phyloP scores from a whole-genome alignment of 2,329 filamentous ascomycete species.

The Peltaster fructicola region DNA sequence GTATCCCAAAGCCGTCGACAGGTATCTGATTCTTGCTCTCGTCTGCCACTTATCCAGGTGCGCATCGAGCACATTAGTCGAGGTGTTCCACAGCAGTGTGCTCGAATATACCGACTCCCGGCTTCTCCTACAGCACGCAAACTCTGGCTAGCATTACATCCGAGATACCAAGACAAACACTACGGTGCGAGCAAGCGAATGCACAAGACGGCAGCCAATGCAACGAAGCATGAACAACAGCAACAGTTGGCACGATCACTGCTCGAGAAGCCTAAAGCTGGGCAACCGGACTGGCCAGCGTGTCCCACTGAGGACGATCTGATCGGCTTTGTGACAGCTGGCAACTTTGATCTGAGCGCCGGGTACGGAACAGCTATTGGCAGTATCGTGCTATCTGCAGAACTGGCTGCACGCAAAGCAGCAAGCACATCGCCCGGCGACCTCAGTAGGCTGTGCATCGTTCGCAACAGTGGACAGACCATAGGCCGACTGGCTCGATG shows the following conservation, averaged over 20 bases:
- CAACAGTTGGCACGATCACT: slow-evolving; percentile 24
- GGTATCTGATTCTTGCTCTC: slow-evolving; percentile 2
- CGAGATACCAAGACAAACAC: slow-evolving; percentile 10
- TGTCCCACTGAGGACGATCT: slow-evolving; percentile 62
- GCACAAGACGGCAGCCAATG: slow-evolving; percentile 8
- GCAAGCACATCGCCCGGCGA: slow-evolving; percentile 15
- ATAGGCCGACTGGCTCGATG: slow-evolving; percentile 65
- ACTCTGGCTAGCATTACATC: slow-evolving; percentile 52
- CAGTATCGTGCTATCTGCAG: slow-evolving; percentile 43
- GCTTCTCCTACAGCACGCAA: slow-evolving; percentile 35
- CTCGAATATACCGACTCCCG: slow-evolving; percentile 79
- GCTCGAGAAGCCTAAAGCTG: slow-evolving; percentile 24
- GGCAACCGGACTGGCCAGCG: slow-evolving; percentile 34
- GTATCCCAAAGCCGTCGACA: background rate
- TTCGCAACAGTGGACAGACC: slow-evolving; percentile 62
- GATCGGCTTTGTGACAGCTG: slow-evolving; percentile 79
- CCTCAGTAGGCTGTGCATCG: slow-evolving; percentile 50
- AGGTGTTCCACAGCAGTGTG: slow-evolving; percentile 53
- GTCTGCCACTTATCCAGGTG: slow-evolving; percentile 38
- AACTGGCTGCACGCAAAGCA: slow-evolving; percentile 28
- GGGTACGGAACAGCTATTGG: slow-evolving; percentile 64
- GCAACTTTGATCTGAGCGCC: slow-evolving; percentile 61
- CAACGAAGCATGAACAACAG: slow-evolving; percentile 28
- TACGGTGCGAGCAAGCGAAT: slow-evolving; percentile 11
- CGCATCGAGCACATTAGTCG: slow-evolving; percentile 49